phyloP scores from a whole-genome alignment of 1,139 yeast genomes.

The Nakaseomyces sp. region DNA sequence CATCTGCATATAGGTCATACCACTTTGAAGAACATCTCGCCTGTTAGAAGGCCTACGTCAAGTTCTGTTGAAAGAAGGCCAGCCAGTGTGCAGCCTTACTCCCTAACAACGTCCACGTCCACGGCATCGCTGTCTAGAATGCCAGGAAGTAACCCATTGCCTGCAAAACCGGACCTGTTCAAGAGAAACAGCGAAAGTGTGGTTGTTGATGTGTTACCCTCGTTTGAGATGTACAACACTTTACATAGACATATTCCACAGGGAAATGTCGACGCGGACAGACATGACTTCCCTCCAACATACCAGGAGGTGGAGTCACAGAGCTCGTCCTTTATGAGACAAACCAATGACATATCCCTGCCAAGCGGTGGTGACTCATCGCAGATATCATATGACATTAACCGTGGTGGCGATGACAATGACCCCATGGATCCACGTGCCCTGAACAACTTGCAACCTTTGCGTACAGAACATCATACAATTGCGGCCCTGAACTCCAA shows the following conservation, averaged over 20 bases:
- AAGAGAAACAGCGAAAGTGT: constrained; percentile 4
- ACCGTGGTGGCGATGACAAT: constrained; percentile 5
- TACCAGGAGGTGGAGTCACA: constrained; percentile 18
- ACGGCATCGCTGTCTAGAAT: constrained; percentile 1
- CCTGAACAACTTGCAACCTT: constrained; percentile 11
- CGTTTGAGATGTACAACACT: constrained; percentile 27
- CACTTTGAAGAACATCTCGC: constrained; percentile 6
- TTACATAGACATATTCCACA: constrained; percentile 25
- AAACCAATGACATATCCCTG: constrained; percentile 8
- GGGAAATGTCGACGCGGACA: constrained; percentile 23
- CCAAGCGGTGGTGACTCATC: constrained; percentile 8
- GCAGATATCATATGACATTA: constrained; percentile 4
- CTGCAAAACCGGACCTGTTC: background rate
- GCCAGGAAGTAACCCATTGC: constrained; percentile 3
- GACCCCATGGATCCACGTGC: constrained; percentile 3
- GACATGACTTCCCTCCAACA: constrained; percentile 22
- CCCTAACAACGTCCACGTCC: background rate
- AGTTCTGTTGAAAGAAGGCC: constrained; percentile 4
- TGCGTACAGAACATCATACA: constrained; percentile 13
- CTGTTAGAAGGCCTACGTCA: constrained; percentile 6
- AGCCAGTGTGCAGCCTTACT: constrained; percentile 5
- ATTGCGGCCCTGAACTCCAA: constrained; percentile 2
- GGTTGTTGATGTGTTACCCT: constrained; percentile 22
- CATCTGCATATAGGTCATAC: constrained; percentile 1
- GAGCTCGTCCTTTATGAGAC: constrained; percentile 8